Evolutionary conservation across 2,329 filamentous ascomycete species (phyloP).

Genomic region (Lecanicillium sp.): DNA sequence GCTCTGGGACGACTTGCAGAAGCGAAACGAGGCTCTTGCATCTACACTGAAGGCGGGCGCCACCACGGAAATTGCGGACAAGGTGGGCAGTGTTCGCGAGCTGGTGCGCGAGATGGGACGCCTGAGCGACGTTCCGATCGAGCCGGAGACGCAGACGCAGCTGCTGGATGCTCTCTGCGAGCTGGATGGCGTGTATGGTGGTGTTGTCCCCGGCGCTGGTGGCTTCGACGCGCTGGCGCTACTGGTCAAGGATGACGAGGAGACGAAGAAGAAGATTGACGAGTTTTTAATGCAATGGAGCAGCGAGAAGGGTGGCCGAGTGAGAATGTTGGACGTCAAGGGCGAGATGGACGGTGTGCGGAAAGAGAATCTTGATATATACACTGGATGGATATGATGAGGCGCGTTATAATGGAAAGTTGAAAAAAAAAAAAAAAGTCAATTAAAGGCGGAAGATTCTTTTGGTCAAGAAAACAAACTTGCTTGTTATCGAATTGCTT

Average conservation of each 20-base stretch:
- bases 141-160: slow-evolving; percentile 77
- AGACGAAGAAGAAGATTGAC: slow-evolving; percentile 53
- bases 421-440: no score
- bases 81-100: slow-evolving; percentile 45
- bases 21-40: slow-evolving; percentile 64
- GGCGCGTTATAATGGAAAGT: background rate
- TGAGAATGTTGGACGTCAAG: slow-evolving; percentile 61
- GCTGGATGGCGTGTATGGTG: slow-evolving; percentile 76
- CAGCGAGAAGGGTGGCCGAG: slow-evolving; percentile 48
- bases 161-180: slow-evolving; percentile 68
- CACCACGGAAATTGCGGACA: slow-evolving; percentile 33
- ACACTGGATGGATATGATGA: slow-evolving; percentile 37
- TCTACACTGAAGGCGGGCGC: slow-evolving; percentile 47
- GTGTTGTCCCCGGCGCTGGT: slow-evolving; percentile 88
- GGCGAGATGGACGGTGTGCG: slow-evolving; percentile 65
- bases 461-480: no score
- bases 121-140: slow-evolving; percentile 73
- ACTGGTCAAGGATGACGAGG: slow-evolving; percentile 64
- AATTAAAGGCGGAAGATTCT: no score
- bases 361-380: slow-evolving; percentile 35
- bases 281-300: slow-evolving; percentile 61
- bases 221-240: slow-evolving; percentile 87
- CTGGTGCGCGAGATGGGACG: slow-evolving; percentile 71
- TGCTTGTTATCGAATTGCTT: no score
- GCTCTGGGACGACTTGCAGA: slow-evolving; percentile 71